Evolutionary conservation across 768 basidiomycete genomes (phyloP), one percentile per base, ranked within the genome.

Genomic region (Trametes sanguinea): DNA sequence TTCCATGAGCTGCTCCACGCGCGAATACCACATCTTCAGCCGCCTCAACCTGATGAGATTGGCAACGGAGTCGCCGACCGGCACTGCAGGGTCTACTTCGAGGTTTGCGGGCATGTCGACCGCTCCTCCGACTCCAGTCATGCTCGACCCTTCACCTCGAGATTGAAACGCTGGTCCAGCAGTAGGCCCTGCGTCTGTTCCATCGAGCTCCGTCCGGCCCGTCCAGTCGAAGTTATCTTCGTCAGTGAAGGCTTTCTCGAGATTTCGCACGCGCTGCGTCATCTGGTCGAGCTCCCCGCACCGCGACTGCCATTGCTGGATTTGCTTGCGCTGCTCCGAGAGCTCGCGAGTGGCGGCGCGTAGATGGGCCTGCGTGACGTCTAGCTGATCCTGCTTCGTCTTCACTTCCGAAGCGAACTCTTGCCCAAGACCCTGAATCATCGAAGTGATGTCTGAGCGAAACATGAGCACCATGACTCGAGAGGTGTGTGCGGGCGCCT

Each of bases 181-280:
- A 22, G 60, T 57, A 16, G 63, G 67, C 30, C 71, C 69, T 9
- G 77, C 77, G 47, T 78, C 76, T 46, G 67, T 60, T 62, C 80
- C 80, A 50, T 78, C 75, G 0, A 80, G 67, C 63, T 79, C 77
- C 3, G 78, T 80, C 30, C 94, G 84, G 2, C 95, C 95, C 0
- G 92, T 91, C 90, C 90, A 96, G 72, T 95, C 93, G 65, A 95
- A 92, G 60, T 75, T 77, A 60, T 92, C 91, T 74, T 95, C 95
- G 6, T 90, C 89, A 6, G 74, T 71, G 6, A 93, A 75, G 0
- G 92, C 94, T 44, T 85, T 85, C 70, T 93, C 87, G 32, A 98
- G 82, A 73, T 98, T 97, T 50, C 87, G 84, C 51, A 90, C 82
- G 11, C 92, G 86, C 69, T 94, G 93, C 44, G 81, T 83, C 35